phyloP scores from a whole-genome alignment of 176 grass and related monocot genomes.

The Triticum monococcum region DNA sequence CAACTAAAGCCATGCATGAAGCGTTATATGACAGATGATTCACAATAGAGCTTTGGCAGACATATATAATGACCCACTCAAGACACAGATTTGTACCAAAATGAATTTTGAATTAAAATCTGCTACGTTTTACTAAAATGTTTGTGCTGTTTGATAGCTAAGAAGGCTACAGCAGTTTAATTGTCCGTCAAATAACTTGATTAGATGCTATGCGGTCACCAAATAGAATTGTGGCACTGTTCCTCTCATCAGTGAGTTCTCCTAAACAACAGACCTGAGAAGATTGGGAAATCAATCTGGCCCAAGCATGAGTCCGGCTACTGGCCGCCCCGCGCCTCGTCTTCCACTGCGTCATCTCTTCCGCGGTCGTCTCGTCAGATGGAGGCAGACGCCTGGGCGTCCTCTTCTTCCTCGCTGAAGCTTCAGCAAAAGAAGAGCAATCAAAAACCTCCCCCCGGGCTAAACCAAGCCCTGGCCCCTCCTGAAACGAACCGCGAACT shows the following conservation, averaged over 20 bases:
- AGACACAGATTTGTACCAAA: background rate
- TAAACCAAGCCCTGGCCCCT: background rate
- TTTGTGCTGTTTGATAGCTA: background rate
- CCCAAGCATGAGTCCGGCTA: slow-evolving; percentile 27
- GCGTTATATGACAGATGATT: background rate
- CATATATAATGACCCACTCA: background rate
- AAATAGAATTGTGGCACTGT: background rate
- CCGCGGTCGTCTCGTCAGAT: background rate
- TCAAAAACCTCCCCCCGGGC: background rate
- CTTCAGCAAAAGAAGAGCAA: background rate
- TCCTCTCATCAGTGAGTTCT: background rate
- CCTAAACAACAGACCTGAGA: slow-evolving; percentile 18
- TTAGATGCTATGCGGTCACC: background rate
- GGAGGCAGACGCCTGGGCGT: background rate
- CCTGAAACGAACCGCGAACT: background rate
- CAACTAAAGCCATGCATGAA: background rate
- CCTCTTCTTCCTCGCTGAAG: slow-evolving; percentile 29
- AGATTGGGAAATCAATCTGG: slow-evolving; percentile 51
- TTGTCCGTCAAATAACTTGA: background rate
- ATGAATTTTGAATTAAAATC: background rate
- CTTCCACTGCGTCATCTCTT: slow-evolving; percentile 11
- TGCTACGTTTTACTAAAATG: background rate
- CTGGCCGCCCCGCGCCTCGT: background rate
- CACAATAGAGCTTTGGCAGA: background rate
- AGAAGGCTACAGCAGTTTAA: background rate